Evolutionary conservation across 345 rosid species (phyloP).

Genomic region (Erysimum cheiranthoides): DNA sequence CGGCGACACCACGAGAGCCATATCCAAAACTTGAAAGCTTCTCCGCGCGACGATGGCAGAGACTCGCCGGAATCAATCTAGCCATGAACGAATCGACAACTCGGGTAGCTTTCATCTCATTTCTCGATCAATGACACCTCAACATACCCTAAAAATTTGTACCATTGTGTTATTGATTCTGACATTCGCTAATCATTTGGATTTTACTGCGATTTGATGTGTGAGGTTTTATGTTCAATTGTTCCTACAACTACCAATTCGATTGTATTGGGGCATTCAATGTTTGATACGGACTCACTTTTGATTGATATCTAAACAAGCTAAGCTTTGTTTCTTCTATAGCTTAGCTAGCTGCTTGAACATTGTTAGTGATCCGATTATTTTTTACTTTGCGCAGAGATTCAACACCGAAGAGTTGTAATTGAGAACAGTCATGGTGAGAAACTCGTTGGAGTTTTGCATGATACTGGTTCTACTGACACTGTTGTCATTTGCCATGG

Average conservation of each 20-base stretch:
- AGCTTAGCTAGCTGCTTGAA: not conserved
- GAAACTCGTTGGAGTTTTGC: conserved; percentile 79
- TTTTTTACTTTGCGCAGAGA: conserved; percentile 19
- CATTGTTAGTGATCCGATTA: conserved; percentile 1
- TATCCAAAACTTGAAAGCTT: not conserved
- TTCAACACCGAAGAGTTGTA: conserved; percentile 48
- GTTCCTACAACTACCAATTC: not conserved
- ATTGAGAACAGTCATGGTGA: conserved; percentile 68
- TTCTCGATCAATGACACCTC: conserved; percentile 6
- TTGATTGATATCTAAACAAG: not conserved
- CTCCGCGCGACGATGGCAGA: conserved; percentile 34
- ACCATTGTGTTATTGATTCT: not conserved
- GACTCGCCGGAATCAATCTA: conserved; percentile 35
- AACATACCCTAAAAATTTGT: not conserved
- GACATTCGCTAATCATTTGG: not conserved
- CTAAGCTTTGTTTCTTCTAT: not conserved
- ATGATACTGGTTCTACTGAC: conserved; percentile 75
- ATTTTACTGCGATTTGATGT: not conserved
- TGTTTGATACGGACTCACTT: not conserved
- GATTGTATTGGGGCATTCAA: not conserved
- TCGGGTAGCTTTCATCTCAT: conserved; percentile 44
- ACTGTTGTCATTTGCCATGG: conserved; percentile 90
- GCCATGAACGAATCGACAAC: conserved; percentile 21
- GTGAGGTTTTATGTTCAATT: conserved; percentile 13
- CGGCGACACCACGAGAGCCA: not conserved